Percentiles rank a stretch among this genome's conserved stretches.
Evolutionary conservation across 768 basidiomycete species (phyloP).

Genomic region (Tulasnella sp.): DNA sequence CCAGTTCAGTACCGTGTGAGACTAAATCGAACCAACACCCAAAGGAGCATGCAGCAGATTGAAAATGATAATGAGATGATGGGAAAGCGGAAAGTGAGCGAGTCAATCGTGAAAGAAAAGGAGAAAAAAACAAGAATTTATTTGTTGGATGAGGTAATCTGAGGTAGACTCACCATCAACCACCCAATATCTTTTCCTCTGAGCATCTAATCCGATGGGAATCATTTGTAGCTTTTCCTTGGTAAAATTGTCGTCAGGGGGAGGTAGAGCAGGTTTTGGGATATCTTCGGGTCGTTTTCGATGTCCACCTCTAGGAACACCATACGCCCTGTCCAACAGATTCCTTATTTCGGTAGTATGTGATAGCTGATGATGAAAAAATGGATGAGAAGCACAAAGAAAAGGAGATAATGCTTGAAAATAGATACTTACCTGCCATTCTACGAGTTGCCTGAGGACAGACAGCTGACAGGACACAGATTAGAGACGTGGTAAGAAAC

Average conservation of each 20-base stretch:
- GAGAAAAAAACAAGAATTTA: constrained; percentile 22
- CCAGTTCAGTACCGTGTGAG: background rate
- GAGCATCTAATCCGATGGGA: constrained; percentile 65
- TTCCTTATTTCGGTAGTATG: constrained; percentile 57
- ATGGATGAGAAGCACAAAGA: too few species aligned
- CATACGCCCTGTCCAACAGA: constrained; percentile 74
- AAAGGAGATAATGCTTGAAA: too few species aligned
- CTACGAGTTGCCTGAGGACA: constrained; percentile 74
- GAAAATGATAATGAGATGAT: constrained; percentile 1
- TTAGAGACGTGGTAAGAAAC: too few species aligned
- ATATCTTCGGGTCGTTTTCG: constrained; percentile 59
- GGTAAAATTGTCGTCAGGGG: constrained; percentile 47
- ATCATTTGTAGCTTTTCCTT: constrained; percentile 49
- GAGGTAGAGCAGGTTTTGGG: constrained; percentile 33
- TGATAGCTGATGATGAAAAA: too few species aligned
- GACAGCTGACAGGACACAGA: too few species aligned
- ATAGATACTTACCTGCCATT: too few species aligned
- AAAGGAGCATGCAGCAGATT: background rate
- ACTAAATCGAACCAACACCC: background rate
- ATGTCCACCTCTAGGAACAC: constrained; percentile 69
- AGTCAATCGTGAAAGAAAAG: constrained; percentile 36
- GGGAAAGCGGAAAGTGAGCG: background rate
- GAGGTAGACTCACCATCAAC: constrained; percentile 70
- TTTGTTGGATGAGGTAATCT: too few species aligned
- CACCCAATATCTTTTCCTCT: constrained; percentile 72